A percentile compares a stretch with the other conserved stretches of the same genome.
Conservation (phyloP, 345 rosid species). For the Jatropha curcas region DNA sequence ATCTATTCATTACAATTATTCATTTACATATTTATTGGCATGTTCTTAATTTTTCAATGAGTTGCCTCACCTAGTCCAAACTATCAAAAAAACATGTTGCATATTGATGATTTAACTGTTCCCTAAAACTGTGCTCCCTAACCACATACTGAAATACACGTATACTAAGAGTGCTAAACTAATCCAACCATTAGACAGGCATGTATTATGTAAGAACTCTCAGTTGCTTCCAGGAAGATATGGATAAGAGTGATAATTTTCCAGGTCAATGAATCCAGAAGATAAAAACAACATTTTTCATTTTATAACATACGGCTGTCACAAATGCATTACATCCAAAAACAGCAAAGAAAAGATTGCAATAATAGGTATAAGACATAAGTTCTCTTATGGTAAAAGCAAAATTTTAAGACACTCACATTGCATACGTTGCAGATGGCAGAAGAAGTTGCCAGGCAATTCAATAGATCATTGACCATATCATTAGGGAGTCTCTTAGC, state of each 20-base stretch:
- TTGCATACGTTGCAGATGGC: constrained; percentile 66
- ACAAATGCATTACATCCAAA: neutral
- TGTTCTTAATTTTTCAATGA: neutral
- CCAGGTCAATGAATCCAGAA: neutral
- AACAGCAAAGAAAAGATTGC: neutral
- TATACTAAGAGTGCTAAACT: no score
- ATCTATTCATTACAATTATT: neutral
- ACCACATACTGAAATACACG: no score
- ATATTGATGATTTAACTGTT: no score
- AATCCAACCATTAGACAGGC: neutral
- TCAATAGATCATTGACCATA: constrained; percentile 47
- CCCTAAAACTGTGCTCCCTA: no score
- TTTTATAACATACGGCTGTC: neutral
- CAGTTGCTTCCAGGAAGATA: neutral
- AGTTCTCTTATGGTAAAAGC: neutral
- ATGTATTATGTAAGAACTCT: neutral
- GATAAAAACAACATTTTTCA: neutral
- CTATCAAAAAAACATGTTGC: neutral
- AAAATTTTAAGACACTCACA: constrained; percentile 49
- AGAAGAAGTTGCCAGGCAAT: constrained; percentile 49
- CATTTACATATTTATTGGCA: neutral
- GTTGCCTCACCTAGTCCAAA: neutral
- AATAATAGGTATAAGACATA: neutral
- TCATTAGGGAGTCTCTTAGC: constrained; percentile 60
- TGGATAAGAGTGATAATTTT: neutral